Evolutionary conservation across 208 protist species (phyloP).

Genomic region (Strigomonas galati): DNA sequence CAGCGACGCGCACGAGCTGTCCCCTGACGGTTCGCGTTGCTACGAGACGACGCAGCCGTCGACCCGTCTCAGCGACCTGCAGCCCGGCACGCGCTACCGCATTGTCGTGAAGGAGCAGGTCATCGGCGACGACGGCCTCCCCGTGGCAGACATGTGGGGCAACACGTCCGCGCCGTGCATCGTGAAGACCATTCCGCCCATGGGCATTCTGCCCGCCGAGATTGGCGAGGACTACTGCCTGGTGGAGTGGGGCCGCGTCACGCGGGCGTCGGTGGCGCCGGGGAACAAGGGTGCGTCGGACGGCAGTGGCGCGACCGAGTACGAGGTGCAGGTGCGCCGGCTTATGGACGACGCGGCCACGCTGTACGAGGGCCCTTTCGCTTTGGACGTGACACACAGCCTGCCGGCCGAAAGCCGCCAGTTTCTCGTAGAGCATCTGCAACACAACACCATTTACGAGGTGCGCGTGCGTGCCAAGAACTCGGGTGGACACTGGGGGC

Average conservation of each 20-base stretch:
- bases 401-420: constrained; percentile 41
- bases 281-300: constrained; percentile 18
- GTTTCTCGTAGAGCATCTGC: constrained; percentile 61
- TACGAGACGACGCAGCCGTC: constrained; percentile 90
- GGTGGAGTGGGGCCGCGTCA: constrained; percentile 70
- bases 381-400: constrained; percentile 49
- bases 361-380: constrained; percentile 50
- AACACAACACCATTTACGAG: constrained; percentile 84
- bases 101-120: constrained; percentile 83
- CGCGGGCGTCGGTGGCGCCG: constrained; percentile 17
- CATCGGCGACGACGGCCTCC: constrained; percentile 49
- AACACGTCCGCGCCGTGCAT: constrained; percentile 43
- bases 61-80: constrained; percentile 76
- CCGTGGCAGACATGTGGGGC: constrained; percentile 55
- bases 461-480: constrained; percentile 73
- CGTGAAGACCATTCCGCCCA: constrained; percentile 71
- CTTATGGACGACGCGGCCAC: constrained; percentile 50
- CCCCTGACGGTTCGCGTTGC: constrained; percentile 76
- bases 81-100: constrained; percentile 76
- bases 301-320: constrained; percentile 33
- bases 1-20: constrained; percentile 73
- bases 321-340: constrained; percentile 68
- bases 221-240: constrained; percentile 91
- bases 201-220: constrained; percentile 71
- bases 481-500: constrained; percentile 76